Evolutionary conservation across 2,329 filamentous ascomycete species (phyloP).

Genomic region (Ophiocordyceps polyrhachis-furcata): DNA sequence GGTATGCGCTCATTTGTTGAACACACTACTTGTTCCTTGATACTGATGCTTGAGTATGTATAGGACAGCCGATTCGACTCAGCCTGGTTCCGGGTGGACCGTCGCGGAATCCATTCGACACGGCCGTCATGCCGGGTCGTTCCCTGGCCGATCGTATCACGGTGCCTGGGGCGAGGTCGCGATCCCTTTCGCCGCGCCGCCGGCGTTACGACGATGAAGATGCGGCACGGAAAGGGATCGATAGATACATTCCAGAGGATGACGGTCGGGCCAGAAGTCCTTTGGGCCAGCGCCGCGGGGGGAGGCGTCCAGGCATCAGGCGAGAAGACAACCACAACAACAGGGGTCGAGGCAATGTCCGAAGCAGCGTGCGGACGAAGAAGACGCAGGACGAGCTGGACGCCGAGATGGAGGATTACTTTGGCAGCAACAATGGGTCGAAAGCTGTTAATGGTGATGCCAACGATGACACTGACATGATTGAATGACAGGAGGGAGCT

Average conservation of each 20-base stretch:
- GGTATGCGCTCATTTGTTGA: constrained; percentile 21
- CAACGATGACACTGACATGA: constrained; percentile 50
- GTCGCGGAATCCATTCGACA: constrained; percentile 37
- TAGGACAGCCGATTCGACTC: constrained; percentile 64
- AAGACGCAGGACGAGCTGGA: constrained; percentile 89
- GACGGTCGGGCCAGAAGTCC: constrained; percentile 40
- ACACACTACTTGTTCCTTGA: neutral
- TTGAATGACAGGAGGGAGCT: constrained; percentile 27
- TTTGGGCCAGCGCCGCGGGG: constrained; percentile 30
- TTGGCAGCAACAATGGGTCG: constrained; percentile 28
- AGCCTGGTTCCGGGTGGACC: constrained; percentile 38
- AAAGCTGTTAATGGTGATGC: constrained; percentile 12
- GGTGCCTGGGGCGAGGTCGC: constrained; percentile 33
- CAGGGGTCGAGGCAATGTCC: constrained; percentile 20
- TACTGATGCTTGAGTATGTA: neutral
- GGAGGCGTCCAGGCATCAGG: constrained; percentile 30
- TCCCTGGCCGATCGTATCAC: constrained; percentile 44
- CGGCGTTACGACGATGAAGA: constrained; percentile 32
- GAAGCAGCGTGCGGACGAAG: constrained; percentile 38
- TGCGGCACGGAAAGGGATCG: constrained; percentile 47
- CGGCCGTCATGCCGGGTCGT: constrained; percentile 33
- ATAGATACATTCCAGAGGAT: constrained; percentile 57
- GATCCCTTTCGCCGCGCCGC: constrained; percentile 38
- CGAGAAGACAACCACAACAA: constrained; percentile 23
- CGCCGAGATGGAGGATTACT: constrained; percentile 95